phyloP scores from a whole-genome alignment of 2,329 filamentous ascomycete genomes.

The Paraphoma chrysanthemicola region DNA sequence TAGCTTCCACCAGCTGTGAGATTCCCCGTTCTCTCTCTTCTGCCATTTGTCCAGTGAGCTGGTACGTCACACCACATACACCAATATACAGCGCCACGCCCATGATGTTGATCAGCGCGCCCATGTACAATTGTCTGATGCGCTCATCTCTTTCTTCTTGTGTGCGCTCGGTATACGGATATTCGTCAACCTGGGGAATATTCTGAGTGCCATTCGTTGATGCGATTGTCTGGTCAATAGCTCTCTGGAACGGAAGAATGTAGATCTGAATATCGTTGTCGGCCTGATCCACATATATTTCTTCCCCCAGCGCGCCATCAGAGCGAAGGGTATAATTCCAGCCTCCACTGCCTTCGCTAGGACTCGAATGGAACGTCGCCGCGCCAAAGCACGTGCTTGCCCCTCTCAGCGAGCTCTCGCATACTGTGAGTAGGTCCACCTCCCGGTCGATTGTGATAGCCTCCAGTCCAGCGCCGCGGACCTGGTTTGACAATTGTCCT shows the following conservation, averaged over 20 bases:
- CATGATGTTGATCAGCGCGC: conserved; percentile 75
- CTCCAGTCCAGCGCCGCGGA: conserved; percentile 62
- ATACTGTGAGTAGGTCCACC: conserved; percentile 66
- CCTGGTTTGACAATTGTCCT: conserved; percentile 64
- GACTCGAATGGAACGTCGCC: conserved; percentile 77
- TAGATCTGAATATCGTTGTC: conserved; percentile 81
- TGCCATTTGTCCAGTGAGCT: conserved; percentile 84
- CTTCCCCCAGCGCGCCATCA: conserved; percentile 72
- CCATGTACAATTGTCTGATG: conserved; percentile 75
- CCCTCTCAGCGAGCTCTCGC: conserved; percentile 64
- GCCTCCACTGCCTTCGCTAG: conserved; percentile 68
- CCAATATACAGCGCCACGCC: conserved; percentile 81
- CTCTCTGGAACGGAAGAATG: conserved; percentile 77
- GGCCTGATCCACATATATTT: conserved; percentile 68
- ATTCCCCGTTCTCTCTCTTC: conserved; percentile 86
- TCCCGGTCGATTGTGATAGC: conserved; percentile 63
- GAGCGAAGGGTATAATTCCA: conserved; percentile 90
- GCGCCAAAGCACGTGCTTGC: conserved; percentile 77
- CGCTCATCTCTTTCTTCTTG: conserved; percentile 68
- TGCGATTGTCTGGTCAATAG: conserved; percentile 77
- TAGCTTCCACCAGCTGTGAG: conserved; percentile 86
- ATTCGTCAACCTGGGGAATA: conserved; percentile 62
- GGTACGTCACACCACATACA: conserved; percentile 83
- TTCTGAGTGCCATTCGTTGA: conserved; percentile 55
- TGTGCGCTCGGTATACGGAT: conserved; percentile 77